Base-by-base conservation (phyloP, 352 stramenopile genomes). In the Phytophthora europaea region DNA sequence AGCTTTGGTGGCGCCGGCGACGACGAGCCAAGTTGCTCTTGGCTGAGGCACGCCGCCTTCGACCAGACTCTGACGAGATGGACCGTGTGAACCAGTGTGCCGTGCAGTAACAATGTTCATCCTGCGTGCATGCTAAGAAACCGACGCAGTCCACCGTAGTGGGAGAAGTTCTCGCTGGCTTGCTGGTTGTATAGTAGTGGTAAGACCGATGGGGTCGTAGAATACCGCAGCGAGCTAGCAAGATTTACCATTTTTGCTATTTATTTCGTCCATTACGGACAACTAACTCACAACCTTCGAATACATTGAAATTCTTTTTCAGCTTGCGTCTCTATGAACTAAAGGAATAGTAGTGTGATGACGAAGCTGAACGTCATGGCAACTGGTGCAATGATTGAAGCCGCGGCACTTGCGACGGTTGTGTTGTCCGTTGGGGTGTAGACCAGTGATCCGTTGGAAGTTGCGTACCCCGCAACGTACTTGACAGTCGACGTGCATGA, bases 1-100 rank as follows among this genome's bases (percentile, higher is more conserved):
- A 97, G 63, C 80, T 94, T 16, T 97, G 90, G 90, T 97, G 90
- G 90, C 86, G 90, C 16, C 85, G 90, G 5, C 84, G 84, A 40
- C 87, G 84, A 43, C 85, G 85, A 57, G 89, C 88, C 6, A 81
- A 82, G 9, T 67, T 90, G 26, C 67, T 95, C 45, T 79, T 87
- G 48, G 80, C 81, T 6, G 87, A 94, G 61, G 89, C 88, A 10
- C 70, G 90, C 23, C 83, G 87, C 1, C 76, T 94, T 50, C 83
- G 85, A 23, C 89, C 89, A 8, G 78, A 88, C 43, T 56, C 77
- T 31, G 79, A 79, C 12, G 47, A 75, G 22, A 28, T 40, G 12
- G 73, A 82, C 22, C 64, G 60, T 34, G 72, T 62, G 9, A 61
- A 75, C 9, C 70, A 72, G 55, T 85, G 79, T 51, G 54, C 33